Percentiles rank a stretch among this genome's conserved stretches.
Evolutionary conservation across 169 alveolate species (phyloP).

Genomic region (Eimeria necatrix): DNA sequence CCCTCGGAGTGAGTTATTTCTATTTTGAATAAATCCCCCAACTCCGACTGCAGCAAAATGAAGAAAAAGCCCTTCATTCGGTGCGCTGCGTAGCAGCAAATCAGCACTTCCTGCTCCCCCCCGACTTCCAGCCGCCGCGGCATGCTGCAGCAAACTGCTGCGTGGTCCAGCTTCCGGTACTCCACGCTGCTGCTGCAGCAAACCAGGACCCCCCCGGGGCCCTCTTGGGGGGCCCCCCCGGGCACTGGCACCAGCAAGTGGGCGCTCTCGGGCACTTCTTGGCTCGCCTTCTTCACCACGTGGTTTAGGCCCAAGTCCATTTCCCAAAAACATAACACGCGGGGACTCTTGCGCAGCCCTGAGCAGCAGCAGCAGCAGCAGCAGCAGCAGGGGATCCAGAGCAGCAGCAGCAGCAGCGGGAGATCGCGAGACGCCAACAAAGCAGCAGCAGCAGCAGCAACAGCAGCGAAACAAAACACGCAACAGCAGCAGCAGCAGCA

Average conservation of each 20-base stretch:
- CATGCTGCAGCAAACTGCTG: conserved; percentile 94
- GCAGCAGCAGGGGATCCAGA: too few species aligned
- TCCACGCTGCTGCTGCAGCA: conserved; percentile 97
- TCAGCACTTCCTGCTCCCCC: conserved; percentile 90
- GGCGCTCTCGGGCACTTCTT: conserved; percentile 78
- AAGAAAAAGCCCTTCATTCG: conserved; percentile 96
- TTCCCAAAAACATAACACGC: conserved; percentile 97
- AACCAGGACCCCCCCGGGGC: conserved; percentile 99
- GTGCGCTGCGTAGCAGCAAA: conserved; percentile 94
- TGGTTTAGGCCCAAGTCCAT: conserved; percentile 99
- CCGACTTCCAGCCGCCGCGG: conserved; percentile 97
- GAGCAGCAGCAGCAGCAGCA: too few species aligned
- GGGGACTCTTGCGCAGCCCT: conserved; percentile 89
- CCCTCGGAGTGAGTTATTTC: conserved; percentile 93
- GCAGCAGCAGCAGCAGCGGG: too few species aligned
- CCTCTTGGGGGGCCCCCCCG: conserved; percentile 92
- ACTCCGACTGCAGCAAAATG: conserved; percentile 96
- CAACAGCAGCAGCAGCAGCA: not conserved
- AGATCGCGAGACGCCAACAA: too few species aligned
- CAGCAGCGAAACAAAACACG: not conserved
- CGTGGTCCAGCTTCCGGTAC: conserved; percentile 96
- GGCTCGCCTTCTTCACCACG: conserved; percentile 94
- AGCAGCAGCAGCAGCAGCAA: too few species aligned
- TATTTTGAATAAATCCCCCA: conserved; percentile 97
- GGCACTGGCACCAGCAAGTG: conserved; percentile 78